A percentile compares a stretch with the other conserved stretches of the same genome.
Conservation (phyloP, 2,329 filamentous ascomycete genomes). For the Furcasterigmium furcatum region DNA sequence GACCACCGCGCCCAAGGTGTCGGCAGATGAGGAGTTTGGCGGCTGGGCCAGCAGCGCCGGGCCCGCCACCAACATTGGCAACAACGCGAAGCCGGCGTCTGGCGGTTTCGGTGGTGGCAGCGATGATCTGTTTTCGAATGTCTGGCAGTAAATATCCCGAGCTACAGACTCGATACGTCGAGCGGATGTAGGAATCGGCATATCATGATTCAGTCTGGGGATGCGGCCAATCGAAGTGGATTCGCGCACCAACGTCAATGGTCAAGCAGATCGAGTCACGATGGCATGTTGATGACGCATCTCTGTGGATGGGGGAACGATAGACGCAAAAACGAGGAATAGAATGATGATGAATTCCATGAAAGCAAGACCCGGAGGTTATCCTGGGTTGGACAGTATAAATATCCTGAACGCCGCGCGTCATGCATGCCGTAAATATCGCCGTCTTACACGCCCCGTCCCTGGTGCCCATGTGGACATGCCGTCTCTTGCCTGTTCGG, state of each 20-base stretch:
- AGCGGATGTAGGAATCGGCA: background rate
- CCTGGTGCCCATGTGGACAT: background rate
- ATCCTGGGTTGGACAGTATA: background rate
- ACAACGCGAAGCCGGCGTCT: slow-evolving; percentile 47
- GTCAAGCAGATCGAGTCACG: too few relatives aligned
- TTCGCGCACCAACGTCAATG: too few relatives aligned
- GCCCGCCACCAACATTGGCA: slow-evolving; percentile 30
- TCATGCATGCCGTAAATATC: background rate
- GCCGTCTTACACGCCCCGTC: background rate
- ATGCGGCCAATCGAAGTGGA: too few relatives aligned
- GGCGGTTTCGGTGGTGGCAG: slow-evolving; percentile 61
- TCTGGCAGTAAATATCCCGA: slow-evolving; percentile 68
- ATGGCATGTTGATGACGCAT: too few relatives aligned
- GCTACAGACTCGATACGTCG: background rate
- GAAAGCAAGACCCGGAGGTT: too few relatives aligned
- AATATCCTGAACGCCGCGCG: background rate
- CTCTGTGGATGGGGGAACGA: too few relatives aligned
- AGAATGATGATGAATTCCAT: too few relatives aligned
- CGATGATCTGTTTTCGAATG: slow-evolving; percentile 93
- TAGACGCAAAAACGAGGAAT: too few relatives aligned
- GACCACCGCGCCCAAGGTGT: slow-evolving; percentile 63
- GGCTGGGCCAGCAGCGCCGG: slow-evolving; percentile 79
- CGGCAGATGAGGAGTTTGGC: slow-evolving; percentile 92
- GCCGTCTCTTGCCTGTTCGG: background rate
- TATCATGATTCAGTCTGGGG: background rate